These are phyloP conservation scores for Pythium monospermum DNA, from an alignment of 352 stramenopile species.

Conservation along the genomic window DNA sequence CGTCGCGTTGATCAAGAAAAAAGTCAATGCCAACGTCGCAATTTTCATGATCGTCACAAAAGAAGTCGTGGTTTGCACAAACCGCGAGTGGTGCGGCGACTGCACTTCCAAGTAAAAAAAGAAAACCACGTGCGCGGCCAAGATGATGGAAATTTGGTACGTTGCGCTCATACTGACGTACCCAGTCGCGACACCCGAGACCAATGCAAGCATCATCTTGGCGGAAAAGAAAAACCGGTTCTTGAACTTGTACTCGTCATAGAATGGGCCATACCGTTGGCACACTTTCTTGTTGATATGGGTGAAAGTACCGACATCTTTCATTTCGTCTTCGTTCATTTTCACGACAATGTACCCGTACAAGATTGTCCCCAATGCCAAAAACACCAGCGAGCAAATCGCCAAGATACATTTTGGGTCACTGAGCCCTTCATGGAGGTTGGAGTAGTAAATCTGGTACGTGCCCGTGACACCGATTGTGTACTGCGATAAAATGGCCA, in stretches of 20 bases:
- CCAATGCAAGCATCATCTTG: slow-evolving; percentile 43
- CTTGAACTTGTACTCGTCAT: slow-evolving; percentile 88
- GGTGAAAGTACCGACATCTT: slow-evolving; percentile 65
- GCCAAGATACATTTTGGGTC: slow-evolving; percentile 68
- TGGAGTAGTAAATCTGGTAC: slow-evolving; percentile 82
- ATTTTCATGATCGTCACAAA: slow-evolving; percentile 43
- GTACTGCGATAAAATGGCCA: slow-evolving; percentile 81
- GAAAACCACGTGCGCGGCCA: slow-evolving; percentile 31
- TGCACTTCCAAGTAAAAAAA: slow-evolving; percentile 33
- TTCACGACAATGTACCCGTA: slow-evolving; percentile 73
- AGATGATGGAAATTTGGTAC: slow-evolving; percentile 30
- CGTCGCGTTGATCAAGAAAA: slow-evolving; percentile 35
- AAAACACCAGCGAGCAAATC: slow-evolving; percentile 47
- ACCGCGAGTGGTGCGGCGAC: slow-evolving; percentile 27
- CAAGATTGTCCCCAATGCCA: slow-evolving; percentile 71
- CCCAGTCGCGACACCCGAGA: slow-evolving; percentile 29
- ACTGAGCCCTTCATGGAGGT: slow-evolving; percentile 40
- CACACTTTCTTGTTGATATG: slow-evolving; percentile 82
- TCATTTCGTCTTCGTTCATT: slow-evolving; percentile 68
- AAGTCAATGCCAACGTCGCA: slow-evolving; percentile 27
- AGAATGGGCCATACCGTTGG: slow-evolving; percentile 75
- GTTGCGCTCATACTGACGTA: slow-evolving; percentile 25
- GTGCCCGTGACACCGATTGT: slow-evolving; percentile 78
- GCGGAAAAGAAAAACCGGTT: slow-evolving; percentile 81
- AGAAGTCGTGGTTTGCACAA: slow-evolving; percentile 32